Evolutionary conservation across 2,329 filamentous ascomycete genomes (phyloP).

Genomic region (Aspergillus tubingensis): DNA sequence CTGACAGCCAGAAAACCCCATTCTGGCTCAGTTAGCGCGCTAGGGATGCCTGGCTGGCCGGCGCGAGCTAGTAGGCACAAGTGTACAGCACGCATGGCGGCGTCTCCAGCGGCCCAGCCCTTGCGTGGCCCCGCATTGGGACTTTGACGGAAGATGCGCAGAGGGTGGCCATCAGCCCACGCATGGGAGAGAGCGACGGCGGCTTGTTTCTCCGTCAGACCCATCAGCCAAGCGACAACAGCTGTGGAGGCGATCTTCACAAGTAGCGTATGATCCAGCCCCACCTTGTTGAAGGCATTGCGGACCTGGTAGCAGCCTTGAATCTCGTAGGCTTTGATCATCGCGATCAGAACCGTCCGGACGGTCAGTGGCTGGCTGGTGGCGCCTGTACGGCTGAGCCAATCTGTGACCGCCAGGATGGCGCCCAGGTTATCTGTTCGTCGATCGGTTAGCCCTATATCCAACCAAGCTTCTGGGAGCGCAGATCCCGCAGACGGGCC

Average conservation of each 20-base stretch:
- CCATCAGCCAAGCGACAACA: constrained; percentile 42
- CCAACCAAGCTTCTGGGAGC: not conserved
- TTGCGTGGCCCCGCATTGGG: constrained; percentile 43
- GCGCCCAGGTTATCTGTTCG: constrained; percentile 42
- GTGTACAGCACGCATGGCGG: not conserved
- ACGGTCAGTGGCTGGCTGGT: constrained; percentile 33
- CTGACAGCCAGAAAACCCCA: constrained; percentile 34
- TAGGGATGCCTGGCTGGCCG: constrained; percentile 18
- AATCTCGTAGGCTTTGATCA: constrained; percentile 48
- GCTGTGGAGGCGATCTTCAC: constrained; percentile 47
- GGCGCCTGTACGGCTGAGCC: constrained; percentile 26
- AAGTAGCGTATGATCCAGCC: constrained; percentile 46
- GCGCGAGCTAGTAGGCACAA: not conserved
- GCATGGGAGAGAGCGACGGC: constrained; percentile 41
- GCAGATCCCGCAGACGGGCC: not conserved
- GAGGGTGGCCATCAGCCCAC: constrained; percentile 43
- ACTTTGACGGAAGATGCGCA: constrained; percentile 36
- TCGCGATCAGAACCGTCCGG: constrained; percentile 31
- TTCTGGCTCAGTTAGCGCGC: constrained; percentile 28
- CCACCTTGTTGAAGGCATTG: constrained; percentile 43
- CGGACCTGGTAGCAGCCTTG: constrained; percentile 42
- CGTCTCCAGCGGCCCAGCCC: constrained; percentile 36
- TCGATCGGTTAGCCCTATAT: not conserved
- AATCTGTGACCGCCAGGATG: constrained; percentile 40
- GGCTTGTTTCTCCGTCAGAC: constrained; percentile 36